Percentiles rank a stretch among this genome's conserved stretches.
These are phyloP conservation scores for Monascus purpureus DNA, from an alignment of 495 filamentous ascomycete species.

Conservation along the genomic window DNA sequence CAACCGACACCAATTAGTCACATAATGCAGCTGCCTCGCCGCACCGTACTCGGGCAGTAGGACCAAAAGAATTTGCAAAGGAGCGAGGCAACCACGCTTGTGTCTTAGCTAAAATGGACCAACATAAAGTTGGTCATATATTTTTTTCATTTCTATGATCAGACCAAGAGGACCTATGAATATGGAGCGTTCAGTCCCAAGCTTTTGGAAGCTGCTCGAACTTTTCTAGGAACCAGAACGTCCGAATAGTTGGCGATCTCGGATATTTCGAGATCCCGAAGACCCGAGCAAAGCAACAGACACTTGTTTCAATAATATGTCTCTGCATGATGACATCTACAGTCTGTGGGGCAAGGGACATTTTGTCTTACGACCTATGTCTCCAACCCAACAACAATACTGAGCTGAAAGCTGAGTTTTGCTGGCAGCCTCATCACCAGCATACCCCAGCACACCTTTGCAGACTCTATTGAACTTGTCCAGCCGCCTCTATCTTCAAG, in stretches of 20 bases:
- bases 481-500: background rate
- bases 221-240: background rate
- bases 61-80: background rate
- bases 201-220: background rate
- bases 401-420: background rate
- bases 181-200: background rate
- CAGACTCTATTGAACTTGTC: background rate
- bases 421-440: background rate
- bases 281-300: background rate
- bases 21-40: background rate
- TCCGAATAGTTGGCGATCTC: background rate
- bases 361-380: background rate
- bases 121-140: background rate
- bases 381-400: background rate
- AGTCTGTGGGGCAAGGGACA: background rate
- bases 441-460: background rate
- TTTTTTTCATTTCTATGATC: background rate
- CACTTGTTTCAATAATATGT: background rate
- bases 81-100: background rate
- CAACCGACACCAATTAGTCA: background rate
- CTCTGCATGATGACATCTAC: background rate
- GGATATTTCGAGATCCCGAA: background rate
- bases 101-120: background rate
- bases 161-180: background rate
- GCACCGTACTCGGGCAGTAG: background rate